phyloP scores from a whole-genome alignment of 2,329 filamentous ascomycete genomes.

The Colletotrichum caudatum region DNA sequence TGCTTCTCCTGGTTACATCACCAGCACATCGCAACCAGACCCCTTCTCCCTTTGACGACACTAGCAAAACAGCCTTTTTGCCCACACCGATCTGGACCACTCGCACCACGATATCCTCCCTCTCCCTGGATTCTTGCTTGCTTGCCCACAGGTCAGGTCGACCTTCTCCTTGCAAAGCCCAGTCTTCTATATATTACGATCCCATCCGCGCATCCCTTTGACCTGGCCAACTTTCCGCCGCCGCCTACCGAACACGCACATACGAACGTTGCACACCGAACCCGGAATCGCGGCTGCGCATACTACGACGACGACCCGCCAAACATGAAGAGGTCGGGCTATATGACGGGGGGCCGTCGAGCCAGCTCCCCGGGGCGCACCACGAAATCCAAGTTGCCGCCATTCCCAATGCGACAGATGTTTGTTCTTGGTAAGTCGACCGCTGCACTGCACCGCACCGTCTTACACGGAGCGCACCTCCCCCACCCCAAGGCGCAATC shows the following conservation, averaged over 20 bases:
- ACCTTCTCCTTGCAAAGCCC: not conserved
- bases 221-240: not conserved
- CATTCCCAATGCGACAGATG: constrained; percentile 61
- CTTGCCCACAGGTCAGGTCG: not conserved
- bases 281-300: constrained; percentile 15
- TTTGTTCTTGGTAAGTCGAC: constrained; percentile 60
- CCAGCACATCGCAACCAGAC: constrained; percentile 21
- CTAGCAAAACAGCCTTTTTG: constrained; percentile 35
- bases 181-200: constrained; percentile 30
- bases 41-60: constrained; percentile 36
- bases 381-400: constrained; percentile 40
- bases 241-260: constrained; percentile 1
- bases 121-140: constrained; percentile 32
- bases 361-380: constrained; percentile 22
- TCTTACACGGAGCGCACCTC: not conserved
- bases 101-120: constrained; percentile 11
- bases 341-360: constrained; percentile 39
- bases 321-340: constrained; percentile 41
- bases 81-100: constrained; percentile 34
- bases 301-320: not conserved
- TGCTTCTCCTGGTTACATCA: constrained; percentile 41
- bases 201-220: constrained; percentile 15
- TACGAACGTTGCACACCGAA: not conserved
- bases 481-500: not conserved
- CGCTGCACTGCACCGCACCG: not conserved